These are phyloP conservation scores for Mangifera indica DNA, from an alignment of 345 rosid genomes.

Conservation along the genomic window DNA sequence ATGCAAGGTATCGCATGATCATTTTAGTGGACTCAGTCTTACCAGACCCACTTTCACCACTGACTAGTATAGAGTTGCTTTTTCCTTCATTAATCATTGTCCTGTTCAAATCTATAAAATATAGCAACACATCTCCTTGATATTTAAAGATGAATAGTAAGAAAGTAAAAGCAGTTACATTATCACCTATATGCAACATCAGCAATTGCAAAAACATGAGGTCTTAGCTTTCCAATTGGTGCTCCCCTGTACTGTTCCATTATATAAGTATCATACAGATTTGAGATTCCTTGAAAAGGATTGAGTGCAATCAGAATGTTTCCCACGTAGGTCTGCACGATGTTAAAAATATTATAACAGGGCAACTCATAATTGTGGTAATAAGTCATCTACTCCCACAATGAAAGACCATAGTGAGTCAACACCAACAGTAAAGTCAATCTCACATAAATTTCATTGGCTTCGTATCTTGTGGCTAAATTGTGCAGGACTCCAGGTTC, in stretches of 20 bases:
- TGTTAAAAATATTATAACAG: conserved; percentile 43
- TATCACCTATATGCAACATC: conserved; percentile 75
- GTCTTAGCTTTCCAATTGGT: conserved; percentile 50
- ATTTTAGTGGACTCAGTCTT: conserved; percentile 95
- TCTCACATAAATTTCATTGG: conserved; percentile 76
- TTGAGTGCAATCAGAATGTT: conserved; percentile 90
- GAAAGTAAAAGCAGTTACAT: not conserved
- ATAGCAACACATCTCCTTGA: conserved; percentile 15
- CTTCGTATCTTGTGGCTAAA: conserved; percentile 56
- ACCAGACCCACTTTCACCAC: conserved; percentile 98
- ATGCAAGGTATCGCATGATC: conserved; percentile 93
- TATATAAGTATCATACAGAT: conserved; percentile 45
- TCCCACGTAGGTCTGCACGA: conserved; percentile 81
- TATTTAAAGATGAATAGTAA: conserved; percentile 9
- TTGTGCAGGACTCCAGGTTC: conserved; percentile 88
- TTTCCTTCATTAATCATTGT: conserved; percentile 73
- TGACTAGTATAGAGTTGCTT: conserved; percentile 81
- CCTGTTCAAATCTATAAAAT: conserved; percentile 42
- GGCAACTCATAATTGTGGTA: conserved; percentile 28
- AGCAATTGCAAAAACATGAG: conserved; percentile 87
- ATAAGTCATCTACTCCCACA: conserved; percentile 24
- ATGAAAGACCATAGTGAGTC: conserved; percentile 18
- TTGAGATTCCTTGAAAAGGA: conserved; percentile 75
- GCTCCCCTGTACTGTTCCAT: conserved; percentile 76
- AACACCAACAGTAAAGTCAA: conserved; percentile 18